Evolutionary conservation across 1,284 basidiomycete genomes (phyloP).

Genomic region (Violaceomyces palustris): DNA sequence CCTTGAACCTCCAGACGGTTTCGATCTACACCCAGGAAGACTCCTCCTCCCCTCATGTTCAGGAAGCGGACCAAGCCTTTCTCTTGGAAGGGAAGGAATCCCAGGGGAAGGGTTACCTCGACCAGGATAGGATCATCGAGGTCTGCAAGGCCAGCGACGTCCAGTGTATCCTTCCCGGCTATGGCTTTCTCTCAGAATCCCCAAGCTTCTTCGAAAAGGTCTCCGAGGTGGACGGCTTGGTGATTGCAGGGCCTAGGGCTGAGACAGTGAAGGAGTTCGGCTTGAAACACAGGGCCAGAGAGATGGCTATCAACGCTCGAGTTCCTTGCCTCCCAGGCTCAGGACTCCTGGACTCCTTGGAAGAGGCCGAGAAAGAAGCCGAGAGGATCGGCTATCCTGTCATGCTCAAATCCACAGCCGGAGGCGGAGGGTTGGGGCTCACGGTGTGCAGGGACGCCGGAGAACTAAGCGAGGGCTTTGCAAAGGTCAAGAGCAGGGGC

Average conservation of each 20-base stretch:
- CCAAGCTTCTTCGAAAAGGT: constrained; percentile 50
- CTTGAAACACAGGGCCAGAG: constrained; percentile 63
- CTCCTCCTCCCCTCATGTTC: constrained; percentile 58
- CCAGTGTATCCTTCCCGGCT: constrained; percentile 61
- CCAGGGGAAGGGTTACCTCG: constrained; percentile 49
- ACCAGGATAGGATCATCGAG: constrained; percentile 14
- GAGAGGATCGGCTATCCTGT: constrained; percentile 61
- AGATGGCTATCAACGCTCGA: constrained; percentile 58
- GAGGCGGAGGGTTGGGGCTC: constrained; percentile 70
- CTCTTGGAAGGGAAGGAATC: constrained; percentile 53
- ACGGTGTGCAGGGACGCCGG: constrained; percentile 59
- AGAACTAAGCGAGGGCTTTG: constrained; percentile 56
- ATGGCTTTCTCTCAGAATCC: constrained; percentile 64
- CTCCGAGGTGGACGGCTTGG: constrained; percentile 57
- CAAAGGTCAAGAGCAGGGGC: constrained; percentile 48
- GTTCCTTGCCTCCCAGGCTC: constrained; percentile 63
- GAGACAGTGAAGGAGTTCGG: constrained; percentile 62
- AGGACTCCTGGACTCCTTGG: constrained; percentile 49
- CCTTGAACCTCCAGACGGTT: constrained; percentile 58
- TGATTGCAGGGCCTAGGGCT: constrained; percentile 63
- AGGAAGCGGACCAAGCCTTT: constrained; percentile 7
- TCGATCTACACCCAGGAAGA: constrained; percentile 61
- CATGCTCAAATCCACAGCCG: constrained; percentile 67
- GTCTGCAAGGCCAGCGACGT: constrained; percentile 3
- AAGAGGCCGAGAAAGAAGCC: constrained; percentile 57